A percentile compares a stretch with the other conserved stretches of the same genome.
These are phyloP conservation scores for Anthracocystis panici-leucophaei DNA, from an alignment of 1,284 basidiomycete genomes.

Conservation along the genomic window DNA sequence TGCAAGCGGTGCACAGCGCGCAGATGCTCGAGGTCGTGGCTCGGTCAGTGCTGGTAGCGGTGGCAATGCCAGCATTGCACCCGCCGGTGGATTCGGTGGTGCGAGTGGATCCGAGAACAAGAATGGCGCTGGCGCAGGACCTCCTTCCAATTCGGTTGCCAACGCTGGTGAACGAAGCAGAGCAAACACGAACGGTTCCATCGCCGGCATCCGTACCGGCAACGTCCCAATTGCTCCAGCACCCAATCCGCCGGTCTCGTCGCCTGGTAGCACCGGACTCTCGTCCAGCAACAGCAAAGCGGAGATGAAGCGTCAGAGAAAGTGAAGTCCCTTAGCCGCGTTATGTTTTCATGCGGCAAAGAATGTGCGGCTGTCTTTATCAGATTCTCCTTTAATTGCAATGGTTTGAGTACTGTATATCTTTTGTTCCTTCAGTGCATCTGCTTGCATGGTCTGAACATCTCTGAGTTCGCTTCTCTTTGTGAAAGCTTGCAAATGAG, in stretches of 20 bases:
- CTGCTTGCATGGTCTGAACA: no score
- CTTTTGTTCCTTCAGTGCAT: no score
- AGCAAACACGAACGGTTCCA: constrained; percentile 35
- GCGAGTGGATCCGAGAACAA: constrained; percentile 1
- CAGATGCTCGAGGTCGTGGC: constrained; percentile 26
- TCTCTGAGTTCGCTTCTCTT: no score
- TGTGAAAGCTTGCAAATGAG: no score
- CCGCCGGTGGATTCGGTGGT: constrained; percentile 19
- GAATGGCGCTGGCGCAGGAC: constrained; percentile 15
- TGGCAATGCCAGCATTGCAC: constrained; percentile 27
- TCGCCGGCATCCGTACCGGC: constrained; percentile 46
- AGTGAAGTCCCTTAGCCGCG: constrained; percentile 12
- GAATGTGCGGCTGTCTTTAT: no score
- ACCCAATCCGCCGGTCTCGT: constrained; percentile 45
- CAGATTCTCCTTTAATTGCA: no score
- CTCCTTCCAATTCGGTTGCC: neutral
- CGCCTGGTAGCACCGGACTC: constrained; percentile 37
- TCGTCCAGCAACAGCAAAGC: constrained; percentile 30
- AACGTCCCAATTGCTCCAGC: constrained; percentile 53
- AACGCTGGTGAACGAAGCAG: constrained; percentile 5
- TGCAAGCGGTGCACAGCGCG: constrained; percentile 43
- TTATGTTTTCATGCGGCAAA: neutral
- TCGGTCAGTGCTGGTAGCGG: constrained; percentile 19
- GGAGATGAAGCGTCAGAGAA: constrained; percentile 51
- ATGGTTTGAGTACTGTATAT: no score